Conservation (phyloP, 768 basidiomycete species). For the Panaeolus papilionaceus region DNA sequence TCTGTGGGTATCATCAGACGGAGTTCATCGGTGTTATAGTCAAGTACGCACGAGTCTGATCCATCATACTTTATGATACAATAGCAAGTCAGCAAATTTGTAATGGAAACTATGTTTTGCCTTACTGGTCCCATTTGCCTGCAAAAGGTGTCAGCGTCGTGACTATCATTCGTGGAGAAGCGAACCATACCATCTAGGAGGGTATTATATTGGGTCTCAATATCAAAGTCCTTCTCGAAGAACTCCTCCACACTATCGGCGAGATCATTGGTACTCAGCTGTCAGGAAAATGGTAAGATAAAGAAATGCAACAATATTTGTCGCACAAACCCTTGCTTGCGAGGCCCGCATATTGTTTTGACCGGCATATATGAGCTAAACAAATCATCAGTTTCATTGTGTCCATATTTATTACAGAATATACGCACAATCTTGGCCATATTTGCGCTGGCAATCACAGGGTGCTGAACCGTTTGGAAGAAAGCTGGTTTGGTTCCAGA, state of each 20-base stretch:
- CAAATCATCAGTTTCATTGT: not conserved
- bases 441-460: constrained; percentile 63
- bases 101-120: constrained; percentile 16
- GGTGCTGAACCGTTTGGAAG: constrained; percentile 76
- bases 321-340: constrained; percentile 54
- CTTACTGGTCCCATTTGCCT: constrained; percentile 73
- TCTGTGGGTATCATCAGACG: constrained; percentile 34
- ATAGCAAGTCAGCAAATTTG: constrained; percentile 2
- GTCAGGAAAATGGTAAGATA: not conserved
- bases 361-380: constrained; percentile 59
- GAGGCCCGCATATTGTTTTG: constrained; percentile 65
- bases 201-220: constrained; percentile 65
- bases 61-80: constrained; percentile 60
- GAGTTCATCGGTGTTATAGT: not conserved
- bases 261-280: constrained; percentile 62
- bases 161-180: constrained; percentile 3
- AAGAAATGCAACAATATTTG: not conserved
- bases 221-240: constrained; percentile 66
- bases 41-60: constrained; percentile 59
- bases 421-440: constrained; percentile 53
- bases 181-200: constrained; percentile 54
- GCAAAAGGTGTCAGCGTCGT: constrained; percentile 10
- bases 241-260: constrained; percentile 59
- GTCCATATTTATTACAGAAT: not conserved
- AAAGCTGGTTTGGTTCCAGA: constrained; percentile 58